A percentile compares a stretch with the other conserved stretches of the same genome.
Conservation (phyloP, 768 basidiomycete genomes). For the Neoboletus subvelutipes region DNA sequence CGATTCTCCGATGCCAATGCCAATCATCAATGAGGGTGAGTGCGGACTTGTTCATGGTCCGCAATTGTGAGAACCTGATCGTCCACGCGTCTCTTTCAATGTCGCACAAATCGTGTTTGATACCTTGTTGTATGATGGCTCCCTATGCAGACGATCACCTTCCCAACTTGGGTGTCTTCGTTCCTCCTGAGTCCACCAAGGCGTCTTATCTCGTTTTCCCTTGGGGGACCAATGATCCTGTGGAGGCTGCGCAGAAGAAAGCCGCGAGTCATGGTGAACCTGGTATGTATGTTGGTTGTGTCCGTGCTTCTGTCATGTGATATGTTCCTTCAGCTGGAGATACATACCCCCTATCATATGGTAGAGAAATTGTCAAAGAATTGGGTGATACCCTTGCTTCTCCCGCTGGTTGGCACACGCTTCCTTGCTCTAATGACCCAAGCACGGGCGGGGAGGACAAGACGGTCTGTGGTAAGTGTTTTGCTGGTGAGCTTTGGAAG, state of each 20-base stretch:
- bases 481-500: background rate
- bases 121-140: background rate
- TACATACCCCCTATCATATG: constrained; percentile 18
- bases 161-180: constrained; percentile 28
- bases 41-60: constrained; percentile 2
- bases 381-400: constrained; percentile 76
- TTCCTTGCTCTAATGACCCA: constrained; percentile 74
- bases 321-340: background rate
- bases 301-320: background rate
- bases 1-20: constrained; percentile 57
- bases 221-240: constrained; percentile 87
- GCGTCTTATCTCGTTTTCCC: constrained; percentile 68
- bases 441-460: constrained; percentile 19
- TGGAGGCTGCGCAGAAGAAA: constrained; percentile 40
- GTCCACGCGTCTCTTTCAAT: background rate
- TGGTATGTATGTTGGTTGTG: constrained; percentile 6
- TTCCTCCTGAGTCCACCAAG: constrained; percentile 27
- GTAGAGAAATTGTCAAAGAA: constrained; percentile 48
- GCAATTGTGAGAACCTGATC: constrained; percentile 5
- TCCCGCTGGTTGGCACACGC: constrained; percentile 88
- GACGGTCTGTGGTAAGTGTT: constrained; percentile 9
- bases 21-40: constrained; percentile 13
- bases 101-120: background rate
- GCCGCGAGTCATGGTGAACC: constrained; percentile 10
- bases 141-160: background rate